Evolutionary conservation across 2,329 filamentous ascomycete genomes (phyloP), one percentile per base, ranked within the genome.

Genomic region (Penicillium sp.): DNA sequence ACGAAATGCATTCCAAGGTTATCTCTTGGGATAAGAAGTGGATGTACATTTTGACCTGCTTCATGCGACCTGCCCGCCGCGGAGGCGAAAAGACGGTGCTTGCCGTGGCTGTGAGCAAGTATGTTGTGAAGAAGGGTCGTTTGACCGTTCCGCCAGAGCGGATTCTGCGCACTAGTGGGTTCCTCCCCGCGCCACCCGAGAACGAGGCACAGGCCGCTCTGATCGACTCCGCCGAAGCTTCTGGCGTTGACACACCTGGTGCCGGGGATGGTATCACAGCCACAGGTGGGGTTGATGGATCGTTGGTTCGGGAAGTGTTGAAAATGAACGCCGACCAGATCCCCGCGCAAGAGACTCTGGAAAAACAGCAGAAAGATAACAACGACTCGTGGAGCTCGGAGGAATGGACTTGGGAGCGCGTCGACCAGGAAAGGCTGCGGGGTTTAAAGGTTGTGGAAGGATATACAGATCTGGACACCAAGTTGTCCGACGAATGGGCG

Each of bases 131-230:
- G 77, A 80, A 91, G 52, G 89, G 88, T 1, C 81, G 93, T 22
- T 79, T 94, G 65, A 97, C 93, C 0, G 84, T 97, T 4, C 85
- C 92, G 60, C 92, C 94, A 0, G 88, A 92, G 62, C 80, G 89
- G 44, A 79, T 93, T 7, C 79, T 97, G 24, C 79, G 83, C 41
- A 83, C 87, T 34, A 88, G 87, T 46, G 85, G 86, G 1, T 77
- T 97, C 69, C 76, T 97, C 47, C 94, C 94, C 0, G 76, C 82
- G 53, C 81, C 86, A 45, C 90, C 91, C 0, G 87, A 86, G 5
- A 48, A 31, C 8, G 41, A 61, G 11, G 58, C 67, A 1, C 62
- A 66, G 13, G 58, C 66, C 36, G 41, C 40, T 6, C 22, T 46
- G 31, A 44, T 40, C 11, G 63, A 66, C 14, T 59, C 57, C 31